Percentiles rank a stretch among this genome's conserved stretches.
phyloP scores from a whole-genome alignment of 1,284 basidiomycete genomes.

The Microbotryum violaceum region DNA sequence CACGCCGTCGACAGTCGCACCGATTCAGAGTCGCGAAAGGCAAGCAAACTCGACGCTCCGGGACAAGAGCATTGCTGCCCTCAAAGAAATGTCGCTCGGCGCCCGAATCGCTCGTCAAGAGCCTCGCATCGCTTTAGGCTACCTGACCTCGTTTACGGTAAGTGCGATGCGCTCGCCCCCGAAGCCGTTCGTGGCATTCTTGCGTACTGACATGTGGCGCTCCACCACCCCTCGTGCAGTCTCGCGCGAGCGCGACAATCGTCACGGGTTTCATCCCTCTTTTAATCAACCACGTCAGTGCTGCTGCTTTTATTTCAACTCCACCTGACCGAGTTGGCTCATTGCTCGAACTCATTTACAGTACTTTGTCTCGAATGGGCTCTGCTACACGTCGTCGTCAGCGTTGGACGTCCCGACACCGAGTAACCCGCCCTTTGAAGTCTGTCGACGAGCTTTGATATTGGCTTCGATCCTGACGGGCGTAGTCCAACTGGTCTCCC shows the following conservation, averaged over 20 bases:
- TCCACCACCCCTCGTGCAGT: not conserved
- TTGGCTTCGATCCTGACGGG: slow-evolving; percentile 29
- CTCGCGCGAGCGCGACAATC: slow-evolving; percentile 12
- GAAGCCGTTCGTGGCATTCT: not conserved
- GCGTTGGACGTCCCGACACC: not conserved
- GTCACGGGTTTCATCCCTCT: slow-evolving; percentile 28
- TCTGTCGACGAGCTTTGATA: slow-evolving; percentile 28
- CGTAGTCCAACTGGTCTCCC: slow-evolving; percentile 28
- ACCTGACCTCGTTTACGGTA: slow-evolving; percentile 17
- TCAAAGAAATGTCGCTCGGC: slow-evolving; percentile 13
- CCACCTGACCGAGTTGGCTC: not conserved
- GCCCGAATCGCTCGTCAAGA: slow-evolving; percentile 16
- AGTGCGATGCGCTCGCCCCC: slow-evolving; percentile 10
- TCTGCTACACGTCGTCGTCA: not conserved
- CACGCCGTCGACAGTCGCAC: not conserved
- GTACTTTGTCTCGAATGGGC: slow-evolving; percentile 16
- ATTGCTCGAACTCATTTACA: not conserved
- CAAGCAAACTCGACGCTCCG: not conserved
- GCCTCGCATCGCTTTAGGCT: slow-evolving; percentile 17
- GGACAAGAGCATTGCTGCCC: not conserved
- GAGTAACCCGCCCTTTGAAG: not conserved
- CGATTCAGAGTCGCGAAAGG: not conserved
- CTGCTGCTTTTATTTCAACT: too few species aligned
- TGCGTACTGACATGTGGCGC: not conserved
- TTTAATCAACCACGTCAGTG: slow-evolving; percentile 22